Evolutionary conservation across 345 rosid genomes (phyloP).

Genomic region (Eucalyptus albens): DNA sequence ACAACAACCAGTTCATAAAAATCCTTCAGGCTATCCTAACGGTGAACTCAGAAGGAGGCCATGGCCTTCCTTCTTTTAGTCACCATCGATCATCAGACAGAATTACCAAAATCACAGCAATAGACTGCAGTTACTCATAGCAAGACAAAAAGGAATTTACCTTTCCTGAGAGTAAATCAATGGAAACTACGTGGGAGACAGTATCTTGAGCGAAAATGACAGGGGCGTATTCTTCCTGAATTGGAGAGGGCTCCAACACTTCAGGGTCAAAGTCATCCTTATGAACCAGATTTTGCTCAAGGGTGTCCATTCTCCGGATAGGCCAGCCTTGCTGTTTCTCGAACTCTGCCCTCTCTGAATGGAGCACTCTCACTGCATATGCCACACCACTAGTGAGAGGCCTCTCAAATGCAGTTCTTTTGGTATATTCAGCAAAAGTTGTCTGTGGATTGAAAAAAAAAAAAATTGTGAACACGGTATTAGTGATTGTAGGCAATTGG

Average conservation of each 20-base stretch:
- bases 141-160: conserved; percentile 18
- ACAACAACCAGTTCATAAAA: background rate
- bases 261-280: conserved; percentile 62
- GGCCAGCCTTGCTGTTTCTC: conserved; percentile 96
- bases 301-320: conserved; percentile 70
- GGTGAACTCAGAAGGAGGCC: background rate
- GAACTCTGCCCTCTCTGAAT: conserved; percentile 82
- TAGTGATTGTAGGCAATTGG: background rate
- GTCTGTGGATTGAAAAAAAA: conserved; percentile 13
- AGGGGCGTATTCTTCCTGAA: conserved; percentile 92
- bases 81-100: background rate
- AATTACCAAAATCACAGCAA: background rate
- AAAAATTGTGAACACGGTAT: background rate
- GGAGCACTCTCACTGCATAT: conserved; percentile 88
- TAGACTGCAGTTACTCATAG: background rate
- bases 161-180: conserved; percentile 90
- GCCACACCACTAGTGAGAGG: conserved; percentile 99
- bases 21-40: background rate
- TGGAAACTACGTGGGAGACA: conserved; percentile 74
- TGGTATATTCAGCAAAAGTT: conserved; percentile 88
- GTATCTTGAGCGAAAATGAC: conserved; percentile 99
- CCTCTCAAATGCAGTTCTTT: conserved; percentile 94
- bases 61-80: background rate
- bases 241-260: conserved; percentile 68
- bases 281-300: conserved; percentile 67